phyloP scores from a whole-genome alignment of 176 grass and related monocot genomes.

The Lolium perenne region DNA sequence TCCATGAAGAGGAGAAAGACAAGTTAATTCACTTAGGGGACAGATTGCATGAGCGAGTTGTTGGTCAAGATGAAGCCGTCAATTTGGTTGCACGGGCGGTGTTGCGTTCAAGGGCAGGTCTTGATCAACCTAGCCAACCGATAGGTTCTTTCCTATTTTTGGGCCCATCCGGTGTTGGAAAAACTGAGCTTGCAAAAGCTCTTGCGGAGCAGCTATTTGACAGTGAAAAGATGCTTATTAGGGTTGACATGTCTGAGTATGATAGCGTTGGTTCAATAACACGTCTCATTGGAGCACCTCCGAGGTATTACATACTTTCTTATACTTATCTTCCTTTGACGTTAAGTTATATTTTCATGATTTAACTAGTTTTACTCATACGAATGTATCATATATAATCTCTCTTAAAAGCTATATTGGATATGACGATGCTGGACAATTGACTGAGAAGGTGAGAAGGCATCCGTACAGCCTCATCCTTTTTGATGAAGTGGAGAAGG shows the following conservation, averaged over 20 bases:
- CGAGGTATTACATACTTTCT: constrained; percentile 3
- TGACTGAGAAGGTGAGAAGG: constrained; percentile 10
- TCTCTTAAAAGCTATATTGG: neutral
- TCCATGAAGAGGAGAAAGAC: neutral
- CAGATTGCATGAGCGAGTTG: neutral
- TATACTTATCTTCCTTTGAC: neutral
- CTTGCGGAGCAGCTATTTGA: constrained; percentile 3
- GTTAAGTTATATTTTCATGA: neutral
- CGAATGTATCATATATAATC: neutral
- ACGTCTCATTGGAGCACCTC: constrained; percentile 20
- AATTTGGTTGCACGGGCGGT: neutral
- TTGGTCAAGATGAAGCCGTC: neutral
- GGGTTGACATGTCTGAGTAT: constrained; percentile 7
- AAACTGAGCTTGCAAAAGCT: neutral
- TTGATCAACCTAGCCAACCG: neutral
- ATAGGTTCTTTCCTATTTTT: constrained; percentile 1
- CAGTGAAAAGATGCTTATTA: neutral
- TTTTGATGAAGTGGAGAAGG: neutral
- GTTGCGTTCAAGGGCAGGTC: neutral
- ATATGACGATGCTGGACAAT: neutral
- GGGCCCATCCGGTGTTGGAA: neutral
- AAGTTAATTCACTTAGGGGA: neutral
- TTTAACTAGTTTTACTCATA: neutral
- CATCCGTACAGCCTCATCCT: neutral
- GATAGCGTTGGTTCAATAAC: neutral